Evolutionary conservation across 768 basidiomycete species (phyloP).

Genomic region (Lenzites betulinus): DNA sequence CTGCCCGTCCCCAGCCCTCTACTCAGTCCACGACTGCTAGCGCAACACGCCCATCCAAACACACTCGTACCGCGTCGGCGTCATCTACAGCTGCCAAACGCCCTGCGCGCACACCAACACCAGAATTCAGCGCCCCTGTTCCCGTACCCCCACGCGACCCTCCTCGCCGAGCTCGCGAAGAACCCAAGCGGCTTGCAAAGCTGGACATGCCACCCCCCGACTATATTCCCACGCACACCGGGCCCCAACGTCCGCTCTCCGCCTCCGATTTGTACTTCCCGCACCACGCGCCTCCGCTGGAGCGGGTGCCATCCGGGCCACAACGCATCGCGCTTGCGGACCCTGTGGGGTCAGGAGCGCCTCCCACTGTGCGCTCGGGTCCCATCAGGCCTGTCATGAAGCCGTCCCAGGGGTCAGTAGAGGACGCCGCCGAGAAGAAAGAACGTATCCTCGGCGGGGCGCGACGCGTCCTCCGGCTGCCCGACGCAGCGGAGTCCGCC

Average conservation of each 20-base stretch:
- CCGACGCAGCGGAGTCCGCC: slow-evolving; percentile 1
- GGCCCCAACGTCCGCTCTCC: slow-evolving; percentile 15
- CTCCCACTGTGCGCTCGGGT: slow-evolving; percentile 4
- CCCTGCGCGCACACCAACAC: slow-evolving; percentile 5
- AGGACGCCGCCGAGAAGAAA: slow-evolving; percentile 7
- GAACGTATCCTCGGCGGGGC: slow-evolving; percentile 27
- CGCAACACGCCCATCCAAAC: slow-evolving; percentile 2
- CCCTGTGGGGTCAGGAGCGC: not conserved
- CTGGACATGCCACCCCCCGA: slow-evolving; percentile 26
- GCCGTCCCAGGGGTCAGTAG: slow-evolving; percentile 5
- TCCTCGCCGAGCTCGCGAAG: slow-evolving; percentile 13
- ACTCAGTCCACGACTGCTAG: not conserved
- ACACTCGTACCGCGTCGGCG: slow-evolving; percentile 13
- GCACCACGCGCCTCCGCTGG: not conserved
- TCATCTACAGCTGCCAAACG: slow-evolving; percentile 10
- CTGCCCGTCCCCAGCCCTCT: not conserved
- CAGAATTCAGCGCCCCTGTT: not conserved
- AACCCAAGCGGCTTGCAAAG: slow-evolving; percentile 8
- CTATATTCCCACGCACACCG: slow-evolving; percentile 17
- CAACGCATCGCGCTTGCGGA: slow-evolving; percentile 12
- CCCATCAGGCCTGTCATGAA: slow-evolving; percentile 11
- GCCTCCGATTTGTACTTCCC: slow-evolving; percentile 16
- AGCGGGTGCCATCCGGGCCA: slow-evolving; percentile 5
- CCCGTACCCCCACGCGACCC: not conserved
- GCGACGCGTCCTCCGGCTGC: slow-evolving; percentile 22